These are phyloP conservation scores for Carex scoparia DNA, from an alignment of 176 grass and related monocot species.

Conservation along the genomic window DNA sequence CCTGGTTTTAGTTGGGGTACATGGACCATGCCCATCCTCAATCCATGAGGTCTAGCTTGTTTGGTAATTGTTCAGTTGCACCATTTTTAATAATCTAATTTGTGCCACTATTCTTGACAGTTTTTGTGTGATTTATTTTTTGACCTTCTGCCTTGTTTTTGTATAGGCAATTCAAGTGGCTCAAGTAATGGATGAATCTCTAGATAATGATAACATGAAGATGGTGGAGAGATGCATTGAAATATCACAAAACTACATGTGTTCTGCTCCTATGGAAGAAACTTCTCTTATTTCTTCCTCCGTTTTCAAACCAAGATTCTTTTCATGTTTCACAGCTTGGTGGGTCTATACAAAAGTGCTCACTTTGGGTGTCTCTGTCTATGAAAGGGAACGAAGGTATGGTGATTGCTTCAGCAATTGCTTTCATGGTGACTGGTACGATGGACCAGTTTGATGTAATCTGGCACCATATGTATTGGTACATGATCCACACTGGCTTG, in stretches of 20 bases:
- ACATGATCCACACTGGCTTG: not conserved
- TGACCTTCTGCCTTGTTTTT: slow-evolving; percentile 1
- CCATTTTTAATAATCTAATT: not conserved
- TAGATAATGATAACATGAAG: slow-evolving; percentile 65
- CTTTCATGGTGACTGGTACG: not conserved
- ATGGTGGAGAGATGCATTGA: slow-evolving; percentile 73
- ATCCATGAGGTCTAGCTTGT: not conserved
- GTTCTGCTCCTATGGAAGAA: slow-evolving; percentile 35
- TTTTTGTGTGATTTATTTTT: not conserved
- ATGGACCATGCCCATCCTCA: not conserved
- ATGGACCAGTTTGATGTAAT: not conserved
- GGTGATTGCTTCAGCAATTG: not conserved
- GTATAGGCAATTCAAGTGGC: slow-evolving; percentile 85
- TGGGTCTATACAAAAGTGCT: slow-evolving; percentile 84
- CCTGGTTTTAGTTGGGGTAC: not conserved
- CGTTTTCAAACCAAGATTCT: slow-evolving; percentile 47
- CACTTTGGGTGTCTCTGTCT: slow-evolving; percentile 73
- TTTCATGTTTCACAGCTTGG: slow-evolving; percentile 67
- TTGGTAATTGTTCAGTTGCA: not conserved
- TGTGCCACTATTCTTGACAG: not conserved
- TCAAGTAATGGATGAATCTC: slow-evolving; percentile 80
- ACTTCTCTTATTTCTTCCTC: slow-evolving; percentile 19
- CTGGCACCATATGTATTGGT: not conserved
- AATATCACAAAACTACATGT: slow-evolving; percentile 56
- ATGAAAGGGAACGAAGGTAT: slow-evolving; percentile 71